Base-by-base conservation (phyloP, 352 stramenopile species). In the Globisporangium recalcitrans region DNA sequence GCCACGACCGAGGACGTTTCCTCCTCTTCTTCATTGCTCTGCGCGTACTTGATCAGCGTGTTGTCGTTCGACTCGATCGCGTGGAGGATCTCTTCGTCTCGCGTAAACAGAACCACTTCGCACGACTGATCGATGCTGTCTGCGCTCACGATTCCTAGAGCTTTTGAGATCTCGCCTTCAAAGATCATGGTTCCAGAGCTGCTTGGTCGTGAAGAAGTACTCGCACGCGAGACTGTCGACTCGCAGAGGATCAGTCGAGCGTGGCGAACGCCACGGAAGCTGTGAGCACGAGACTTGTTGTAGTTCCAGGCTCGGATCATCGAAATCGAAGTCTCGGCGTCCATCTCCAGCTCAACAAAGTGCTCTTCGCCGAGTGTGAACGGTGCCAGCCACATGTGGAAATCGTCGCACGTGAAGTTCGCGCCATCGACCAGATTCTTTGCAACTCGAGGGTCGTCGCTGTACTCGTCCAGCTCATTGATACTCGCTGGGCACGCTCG, bases 241-340 rank as follows among this genome's bases (percentile, higher is more conserved):
- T 29, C 52, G 26, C 76, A 82, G 32, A 97, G 52, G 21, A 81
- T 52, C 1, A 97, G 34, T 7, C 82, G 72, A n/a, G 85, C 73
- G 6, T 78, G 64, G 8, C 78, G 72, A 46, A 84, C 83, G 1
- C 82, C 87, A 26, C 89, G 83, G 58, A 72, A 88, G 14, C 78
- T 96, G 31, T 95, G 83, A 1, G 86, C 85, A 9, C 90, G 74
- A 52, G 81, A 94, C 62, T 97, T 97, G 68, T 97, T 97, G 72
- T 97, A 97, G 65, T 97, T 97, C 91, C 90, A 97, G 19, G 97
- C 58, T 16, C 87, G 81, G 1, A 97, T 60, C 84, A 96, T 95
- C 7, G 86, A 90, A 3, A 97, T 36, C 9, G 72, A 66, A 0
- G 71, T 64, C 1, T 16, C 52, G 0, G 60, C 22, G 6, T 75